Conservation (phyloP, 2,329 filamentous ascomycete species). For the Penicillium sp. region DNA sequence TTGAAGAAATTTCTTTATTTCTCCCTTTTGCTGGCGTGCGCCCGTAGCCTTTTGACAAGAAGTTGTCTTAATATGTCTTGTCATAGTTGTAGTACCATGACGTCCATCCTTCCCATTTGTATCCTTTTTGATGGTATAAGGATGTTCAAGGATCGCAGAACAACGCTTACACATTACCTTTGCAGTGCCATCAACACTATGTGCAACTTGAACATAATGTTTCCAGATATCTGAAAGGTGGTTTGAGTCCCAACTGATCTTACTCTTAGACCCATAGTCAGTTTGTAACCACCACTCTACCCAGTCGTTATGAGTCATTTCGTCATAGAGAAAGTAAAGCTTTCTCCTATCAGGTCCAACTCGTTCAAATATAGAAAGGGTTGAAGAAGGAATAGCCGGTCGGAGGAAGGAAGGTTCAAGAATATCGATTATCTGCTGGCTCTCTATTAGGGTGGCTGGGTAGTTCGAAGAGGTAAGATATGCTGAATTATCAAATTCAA, state of each 20-base stretch:
- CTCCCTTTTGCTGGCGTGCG: no score
- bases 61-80: no score
- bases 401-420: background rate
- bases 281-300: constrained; percentile 8
- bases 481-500: no score
- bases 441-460: background rate
- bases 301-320: constrained; percentile 9
- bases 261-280: background rate
- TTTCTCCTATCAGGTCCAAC: constrained; percentile 5
- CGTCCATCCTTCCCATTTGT: no score
- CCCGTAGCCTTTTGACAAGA: no score
- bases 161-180: constrained; percentile 6
- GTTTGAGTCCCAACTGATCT: constrained; percentile 7
- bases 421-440: background rate
- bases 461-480: no score
- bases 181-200: background rate
- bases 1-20: no score
- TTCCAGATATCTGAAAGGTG: background rate
- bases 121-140: background rate
- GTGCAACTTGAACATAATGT: background rate
- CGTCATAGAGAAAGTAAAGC: constrained; percentile 9
- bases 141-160: background rate
- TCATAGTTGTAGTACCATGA: no score
- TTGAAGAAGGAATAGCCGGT: background rate
- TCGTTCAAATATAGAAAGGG: background rate